Base-by-base conservation (phyloP, 257 asterid species). In the Plectranthus barbatus region DNA sequence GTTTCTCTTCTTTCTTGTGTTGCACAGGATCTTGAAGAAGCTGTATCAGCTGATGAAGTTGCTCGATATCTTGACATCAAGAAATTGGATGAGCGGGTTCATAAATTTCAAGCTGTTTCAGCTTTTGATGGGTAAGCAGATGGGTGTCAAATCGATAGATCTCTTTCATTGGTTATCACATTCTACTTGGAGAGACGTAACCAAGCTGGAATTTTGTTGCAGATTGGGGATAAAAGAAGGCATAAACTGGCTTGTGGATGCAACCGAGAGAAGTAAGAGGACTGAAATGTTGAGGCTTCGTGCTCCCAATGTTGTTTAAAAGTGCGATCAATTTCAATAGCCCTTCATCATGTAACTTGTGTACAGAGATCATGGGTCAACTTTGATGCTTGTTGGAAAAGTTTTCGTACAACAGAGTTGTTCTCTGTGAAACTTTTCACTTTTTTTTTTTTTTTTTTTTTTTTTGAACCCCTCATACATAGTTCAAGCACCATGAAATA, bases 171-270 rank as follows among this genome's bases (percentile, higher is more conserved):
- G 33, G 31, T 29, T 20, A 54, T 11, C 8, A 23, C 0, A 21
- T 46, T 64, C 53, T 34, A 39, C n/a, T 24, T 2, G 15, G 3
- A 2, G 12, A 17, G 17, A 5, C 6, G 42, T 62, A 37, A 59
- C 45, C 34, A 33, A 19, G 31, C 24, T 45, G 61, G 40, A 1
- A 36, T 52, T 56, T 62, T 61, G 18, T 45, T 67, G 69, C 89
- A 88, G 95, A 79, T 49, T 76, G 37, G 95, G 97, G 17, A 82
- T 89, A 48, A 84, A 82, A 76, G 95, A 84, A 74, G 79, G 95
- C 34, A 81, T 84, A 52, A 80, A 89, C 76, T 89, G 97, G 97
- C 84, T 86, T 26, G 86, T 86, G 47, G 84, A 84, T 60, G 87
- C 75, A 6, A 89, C 86, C 87, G 95, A 9, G 40, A 60, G 52